These are phyloP conservation scores for Trametes cubensis DNA, from an alignment of 768 basidiomycete species.

Conservation along the genomic window DNA sequence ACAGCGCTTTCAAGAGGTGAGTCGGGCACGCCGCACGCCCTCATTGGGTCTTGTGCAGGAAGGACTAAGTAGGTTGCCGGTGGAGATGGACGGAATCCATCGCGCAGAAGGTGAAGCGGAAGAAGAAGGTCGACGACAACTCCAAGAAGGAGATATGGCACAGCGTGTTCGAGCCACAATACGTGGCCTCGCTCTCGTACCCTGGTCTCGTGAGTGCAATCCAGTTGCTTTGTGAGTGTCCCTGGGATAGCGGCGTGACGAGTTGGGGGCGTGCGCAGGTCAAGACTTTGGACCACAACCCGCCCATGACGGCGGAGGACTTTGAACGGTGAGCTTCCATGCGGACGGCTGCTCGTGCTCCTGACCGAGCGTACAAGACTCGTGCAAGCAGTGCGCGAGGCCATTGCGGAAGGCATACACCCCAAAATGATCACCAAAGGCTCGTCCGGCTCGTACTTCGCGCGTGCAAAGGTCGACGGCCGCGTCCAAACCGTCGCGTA, in stretches of 20 bases:
- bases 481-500: slow-evolving; percentile 76
- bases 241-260: slow-evolving; percentile 6
- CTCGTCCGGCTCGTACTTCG: slow-evolving; percentile 90
- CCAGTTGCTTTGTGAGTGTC: neutral
- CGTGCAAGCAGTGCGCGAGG: slow-evolving; percentile 64
- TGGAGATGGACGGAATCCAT: slow-evolving; percentile 84
- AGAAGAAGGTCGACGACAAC: slow-evolving; percentile 68
- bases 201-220: slow-evolving; percentile 41
- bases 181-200: slow-evolving; percentile 39
- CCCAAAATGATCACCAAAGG: slow-evolving; percentile 92
- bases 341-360: neutral
- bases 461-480: slow-evolving; percentile 78
- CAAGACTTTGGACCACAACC: slow-evolving; percentile 82
- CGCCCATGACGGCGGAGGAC: slow-evolving; percentile 72
- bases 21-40: slow-evolving; percentile 14
- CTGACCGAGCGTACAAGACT: slow-evolving; percentile 45
- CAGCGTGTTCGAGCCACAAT: slow-evolving; percentile 73
- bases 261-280: slow-evolving; percentile 41
- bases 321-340: slow-evolving; percentile 64
- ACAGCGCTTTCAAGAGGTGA: slow-evolving; percentile 82
- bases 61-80: slow-evolving; percentile 1
- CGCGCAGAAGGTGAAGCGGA: slow-evolving; percentile 80
- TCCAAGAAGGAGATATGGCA: slow-evolving; percentile 75
- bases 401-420: slow-evolving; percentile 78
- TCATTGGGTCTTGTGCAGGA: neutral